Conservation (phyloP, 2,329 filamentous ascomycete genomes). For the Metarhizium brunneum region DNA sequence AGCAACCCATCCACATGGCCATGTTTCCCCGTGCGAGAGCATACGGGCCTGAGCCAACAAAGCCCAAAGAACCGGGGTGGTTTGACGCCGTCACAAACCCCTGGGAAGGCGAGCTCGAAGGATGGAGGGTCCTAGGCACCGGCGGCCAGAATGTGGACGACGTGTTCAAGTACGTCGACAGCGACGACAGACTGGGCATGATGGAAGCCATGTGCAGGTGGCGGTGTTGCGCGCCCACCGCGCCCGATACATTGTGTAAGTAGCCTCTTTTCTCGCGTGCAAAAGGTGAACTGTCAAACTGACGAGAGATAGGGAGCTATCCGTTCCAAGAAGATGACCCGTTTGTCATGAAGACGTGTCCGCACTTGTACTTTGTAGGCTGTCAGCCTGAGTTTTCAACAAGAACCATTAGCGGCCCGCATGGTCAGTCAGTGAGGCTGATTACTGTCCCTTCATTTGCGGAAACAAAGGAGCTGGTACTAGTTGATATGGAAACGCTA, state of each 20-base stretch:
- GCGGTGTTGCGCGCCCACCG: slow-evolving; percentile 85
- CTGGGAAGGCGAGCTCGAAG: slow-evolving; percentile 83
- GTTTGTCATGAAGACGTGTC: slow-evolving; percentile 76
- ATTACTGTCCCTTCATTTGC: slow-evolving; percentile 79
- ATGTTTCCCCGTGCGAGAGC: slow-evolving; percentile 73
- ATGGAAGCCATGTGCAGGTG: slow-evolving; percentile 94
- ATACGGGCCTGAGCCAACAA: slow-evolving; percentile 45
- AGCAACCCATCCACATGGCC: slow-evolving; percentile 86
- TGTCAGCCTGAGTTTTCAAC: slow-evolving; percentile 75
- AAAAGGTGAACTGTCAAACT: background rate
- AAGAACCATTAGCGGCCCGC: slow-evolving; percentile 54
- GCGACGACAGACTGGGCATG: slow-evolving; percentile 69
- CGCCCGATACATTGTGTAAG: slow-evolving; percentile 90
- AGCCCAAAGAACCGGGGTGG: slow-evolving; percentile 50
- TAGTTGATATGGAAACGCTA: slow-evolving; percentile 79
- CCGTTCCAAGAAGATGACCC: slow-evolving; percentile 92
- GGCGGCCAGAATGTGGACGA: slow-evolving; percentile 92
- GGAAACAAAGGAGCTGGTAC: slow-evolving; percentile 66
- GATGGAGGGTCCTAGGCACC: slow-evolving; percentile 78
- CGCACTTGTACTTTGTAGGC: slow-evolving; percentile 85
- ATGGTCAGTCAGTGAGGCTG: slow-evolving; percentile 64
- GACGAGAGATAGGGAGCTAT: slow-evolving; percentile 62
- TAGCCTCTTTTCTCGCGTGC: slow-evolving; percentile 10
- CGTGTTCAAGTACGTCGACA: slow-evolving; percentile 81
- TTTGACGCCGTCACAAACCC: slow-evolving; percentile 89